Evolutionary conservation across 2,329 filamentous ascomycete genomes (phyloP).

Genomic region (Trichophyton benhamiae): DNA sequence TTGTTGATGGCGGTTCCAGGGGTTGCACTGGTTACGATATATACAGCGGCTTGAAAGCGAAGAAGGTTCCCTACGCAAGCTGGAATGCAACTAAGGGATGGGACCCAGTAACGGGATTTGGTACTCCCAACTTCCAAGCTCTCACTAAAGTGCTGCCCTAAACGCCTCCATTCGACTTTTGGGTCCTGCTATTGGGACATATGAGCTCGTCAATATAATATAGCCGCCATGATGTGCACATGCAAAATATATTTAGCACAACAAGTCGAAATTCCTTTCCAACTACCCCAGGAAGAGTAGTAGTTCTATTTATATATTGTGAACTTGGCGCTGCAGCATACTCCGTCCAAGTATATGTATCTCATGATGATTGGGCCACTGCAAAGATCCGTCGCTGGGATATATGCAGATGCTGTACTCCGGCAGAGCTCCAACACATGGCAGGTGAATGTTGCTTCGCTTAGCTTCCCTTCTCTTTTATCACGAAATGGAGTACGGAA

Average conservation of each 20-base stretch:
- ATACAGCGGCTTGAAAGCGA: constrained; percentile 11
- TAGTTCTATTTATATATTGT: background rate
- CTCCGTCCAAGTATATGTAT: background rate
- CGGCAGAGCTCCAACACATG: background rate
- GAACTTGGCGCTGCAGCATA: background rate
- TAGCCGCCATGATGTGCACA: background rate
- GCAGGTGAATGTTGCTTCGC: background rate
- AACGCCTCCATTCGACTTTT: background rate
- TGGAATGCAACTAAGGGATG: constrained; percentile 42
- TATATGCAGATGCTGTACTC: background rate
- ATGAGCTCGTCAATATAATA: background rate
- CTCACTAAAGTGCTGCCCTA: constrained; percentile 9
- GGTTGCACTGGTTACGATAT: constrained; percentile 30
- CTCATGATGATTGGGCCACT: background rate
- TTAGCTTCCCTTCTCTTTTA: background rate
- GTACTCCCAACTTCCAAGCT: constrained; percentile 21
- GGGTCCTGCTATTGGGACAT: background rate
- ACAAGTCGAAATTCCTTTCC: background rate
- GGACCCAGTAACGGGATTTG: constrained; percentile 40
- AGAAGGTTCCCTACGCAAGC: constrained; percentile 32
- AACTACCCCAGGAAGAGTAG: background rate
- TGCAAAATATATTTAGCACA: background rate
- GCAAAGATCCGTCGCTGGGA: background rate
- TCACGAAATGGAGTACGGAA: background rate
- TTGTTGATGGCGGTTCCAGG: constrained; percentile 35